A percentile compares a stretch with the other conserved stretches of the same genome.
These are phyloP conservation scores for Metschnikowia baotianmanensis DNA, from an alignment of 805 yeast species.

Conservation along the genomic window DNA sequence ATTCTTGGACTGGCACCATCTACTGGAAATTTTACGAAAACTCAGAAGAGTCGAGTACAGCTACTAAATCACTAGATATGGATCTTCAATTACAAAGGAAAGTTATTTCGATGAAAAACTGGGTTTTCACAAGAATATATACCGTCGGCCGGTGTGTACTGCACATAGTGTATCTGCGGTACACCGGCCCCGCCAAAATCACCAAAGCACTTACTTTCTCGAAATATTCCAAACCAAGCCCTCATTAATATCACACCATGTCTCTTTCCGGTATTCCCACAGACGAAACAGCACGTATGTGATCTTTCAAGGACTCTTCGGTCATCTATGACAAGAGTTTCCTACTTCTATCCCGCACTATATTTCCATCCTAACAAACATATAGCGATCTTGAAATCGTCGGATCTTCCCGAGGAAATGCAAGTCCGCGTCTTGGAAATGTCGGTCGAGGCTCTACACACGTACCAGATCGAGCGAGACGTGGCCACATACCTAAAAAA, in stretches of 20 bases:
- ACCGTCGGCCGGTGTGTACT: too few species aligned
- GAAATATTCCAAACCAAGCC: too few species aligned
- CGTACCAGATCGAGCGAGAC: conserved; percentile 52
- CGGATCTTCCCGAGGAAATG: conserved; percentile 51
- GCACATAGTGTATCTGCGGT: too few species aligned
- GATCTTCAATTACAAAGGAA: too few species aligned
- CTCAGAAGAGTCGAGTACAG: too few species aligned
- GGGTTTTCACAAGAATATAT: too few species aligned
- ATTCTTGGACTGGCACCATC: too few species aligned
- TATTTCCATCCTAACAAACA: conserved; percentile 3
- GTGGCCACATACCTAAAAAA: conserved; percentile 66
- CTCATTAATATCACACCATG: background rate
- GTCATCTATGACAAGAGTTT: background rate
- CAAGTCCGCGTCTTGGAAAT: conserved; percentile 49
- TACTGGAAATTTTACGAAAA: too few species aligned
- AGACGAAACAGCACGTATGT: conserved; percentile 13
- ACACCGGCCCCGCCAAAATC: too few species aligned
- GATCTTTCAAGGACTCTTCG: background rate
- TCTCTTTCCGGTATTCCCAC: conserved; percentile 3
- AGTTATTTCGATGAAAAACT: too few species aligned
- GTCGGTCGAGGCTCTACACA: conserved; percentile 43
- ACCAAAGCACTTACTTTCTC: too few species aligned
- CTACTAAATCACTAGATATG: too few species aligned
- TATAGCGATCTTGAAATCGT: conserved; percentile 41
- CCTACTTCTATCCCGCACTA: background rate